Conservation (phyloP, 2,329 filamentous ascomycete species). For the Penicillium sp. region DNA sequence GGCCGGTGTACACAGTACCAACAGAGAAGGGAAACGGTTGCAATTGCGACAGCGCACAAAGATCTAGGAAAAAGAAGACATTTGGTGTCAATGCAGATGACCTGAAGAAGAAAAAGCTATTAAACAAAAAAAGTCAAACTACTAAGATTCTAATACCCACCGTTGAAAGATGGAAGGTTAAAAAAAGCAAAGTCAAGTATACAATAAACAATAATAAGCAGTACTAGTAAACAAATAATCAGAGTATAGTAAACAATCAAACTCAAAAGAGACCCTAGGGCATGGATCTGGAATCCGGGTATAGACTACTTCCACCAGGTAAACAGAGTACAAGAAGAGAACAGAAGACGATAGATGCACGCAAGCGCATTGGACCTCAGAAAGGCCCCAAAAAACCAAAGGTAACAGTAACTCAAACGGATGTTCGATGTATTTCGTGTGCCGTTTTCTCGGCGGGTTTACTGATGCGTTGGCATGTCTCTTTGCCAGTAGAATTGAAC, state of each 20-base stretch:
- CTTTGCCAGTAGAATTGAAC: conserved; percentile 57
- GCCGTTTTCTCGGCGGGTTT: conserved; percentile 16
- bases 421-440: background rate
- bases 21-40: conserved; percentile 3
- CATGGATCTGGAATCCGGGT: background rate
- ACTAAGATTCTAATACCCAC: conserved; percentile 4
- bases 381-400: background rate
- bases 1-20: conserved; percentile 7
- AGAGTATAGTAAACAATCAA: background rate
- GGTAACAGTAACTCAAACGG: conserved; percentile 2
- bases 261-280: background rate
- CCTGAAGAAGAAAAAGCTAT: conserved; percentile 9
- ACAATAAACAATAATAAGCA: background rate
- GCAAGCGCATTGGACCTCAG: background rate
- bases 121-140: background rate
- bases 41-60: conserved; percentile 16
- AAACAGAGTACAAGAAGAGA: background rate
- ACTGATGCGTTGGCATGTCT: conserved; percentile 80
- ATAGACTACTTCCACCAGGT: background rate
- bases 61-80: background rate
- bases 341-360: background rate
- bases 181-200: background rate
- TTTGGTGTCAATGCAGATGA: conserved; percentile 9
- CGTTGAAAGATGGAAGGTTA: background rate
- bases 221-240: background rate